Evolutionary conservation across 345 rosid species (phyloP), one percentile per base, ranked within the genome.

Genomic region (Gossypium herbaceum): DNA sequence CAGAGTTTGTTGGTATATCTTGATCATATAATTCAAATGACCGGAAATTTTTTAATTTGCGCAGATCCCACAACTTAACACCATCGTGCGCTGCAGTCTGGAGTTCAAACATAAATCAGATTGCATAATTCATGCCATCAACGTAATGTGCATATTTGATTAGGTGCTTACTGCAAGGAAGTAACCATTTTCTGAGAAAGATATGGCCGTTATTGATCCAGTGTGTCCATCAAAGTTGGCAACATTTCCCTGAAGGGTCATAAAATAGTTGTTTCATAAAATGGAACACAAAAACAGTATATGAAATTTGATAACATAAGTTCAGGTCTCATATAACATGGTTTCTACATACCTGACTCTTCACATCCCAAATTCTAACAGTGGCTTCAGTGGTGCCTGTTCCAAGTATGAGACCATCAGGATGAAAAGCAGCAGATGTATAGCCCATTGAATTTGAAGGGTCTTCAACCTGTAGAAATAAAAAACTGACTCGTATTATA

Each of bases 321-420:
- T 8, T n/a, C n/a, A n/a, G 4, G 55, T 64, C 17, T 34, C 47
- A 19, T 64, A 12, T 64, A 12, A 56, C 9, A 22, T 44, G 20
- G 51, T 70, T 70, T 70, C 61, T 29, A 54, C 3, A 68, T 84
- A 95, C 99, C 94, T 90, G 94, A 76, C 88, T 86, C 81, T 95
- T 95, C 47, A 90, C 99, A 88, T 93, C 98, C 99, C 99, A 93
- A 84, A 95, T 90, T 80, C 94, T 93, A 72, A 93, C 97, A 73
- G 86, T 84, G 50, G 97, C 85, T 57, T 88, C 90, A 34, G 93
- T 79, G 61, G 98, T 92, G 84, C 98, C 98, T 5, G 98, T 91
- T 79, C 98, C 98, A 25, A 95, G 96, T 81, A 95, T 93, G 71
- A 94, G 98, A 82, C 98, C 98, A 83, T 94, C 98, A 0, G 99